Base-by-base conservation (phyloP, 2,329 filamentous ascomycete species). In the Clonostachys rosea region DNA sequence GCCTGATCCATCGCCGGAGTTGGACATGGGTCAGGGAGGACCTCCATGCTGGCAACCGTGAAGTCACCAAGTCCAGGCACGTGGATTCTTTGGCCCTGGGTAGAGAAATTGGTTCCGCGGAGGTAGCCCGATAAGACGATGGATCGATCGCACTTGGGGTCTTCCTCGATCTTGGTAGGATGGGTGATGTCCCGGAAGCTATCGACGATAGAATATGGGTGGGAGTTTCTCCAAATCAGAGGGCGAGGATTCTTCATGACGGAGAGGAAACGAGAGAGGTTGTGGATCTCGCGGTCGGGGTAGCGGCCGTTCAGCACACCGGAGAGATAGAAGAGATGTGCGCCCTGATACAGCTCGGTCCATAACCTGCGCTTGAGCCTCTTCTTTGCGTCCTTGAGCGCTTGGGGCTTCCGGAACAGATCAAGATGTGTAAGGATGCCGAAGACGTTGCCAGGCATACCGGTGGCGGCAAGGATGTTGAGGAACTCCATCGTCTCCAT, bases 401-500 rank as follows among this genome's bases (percentile, higher is more conserved):
- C 86, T 58, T 95, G 91, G 48, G 94, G 92, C 61, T 96, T 97
- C 61, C 86, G 83, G 74, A 99, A 99, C 13, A 99, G 75, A 63
- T 99, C 94, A 50, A 99, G 76, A 73, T 99, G 95, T 14, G 94
- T 97, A 41, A 99, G 78, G 48, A 99, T 91, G 45, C 94, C 94
- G 63, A 99, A 97, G 36, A 99, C 91, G 59, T 99, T 99, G 54
- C 94, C 92, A 1, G 95, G 94, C 92, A 99, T 97, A 66, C 94
- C 94, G 33, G 89, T 95, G 3, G 90, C 83, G n/a, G 89, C 87
- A 44, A 99, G 75, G 16, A 96, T 85, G 58, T 96, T 97, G 61
- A 99, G 73, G 52, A 99, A 99, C 69, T 99, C 94, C 94, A 99
- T 99, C 0, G 94, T 99, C 76, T 99, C 94, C 94, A 99, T 99